Percentiles rank a stretch among this genome's conserved stretches.
Evolutionary conservation across 305 asterid species (phyloP).

Genomic region (Plantago coronopus): DNA sequence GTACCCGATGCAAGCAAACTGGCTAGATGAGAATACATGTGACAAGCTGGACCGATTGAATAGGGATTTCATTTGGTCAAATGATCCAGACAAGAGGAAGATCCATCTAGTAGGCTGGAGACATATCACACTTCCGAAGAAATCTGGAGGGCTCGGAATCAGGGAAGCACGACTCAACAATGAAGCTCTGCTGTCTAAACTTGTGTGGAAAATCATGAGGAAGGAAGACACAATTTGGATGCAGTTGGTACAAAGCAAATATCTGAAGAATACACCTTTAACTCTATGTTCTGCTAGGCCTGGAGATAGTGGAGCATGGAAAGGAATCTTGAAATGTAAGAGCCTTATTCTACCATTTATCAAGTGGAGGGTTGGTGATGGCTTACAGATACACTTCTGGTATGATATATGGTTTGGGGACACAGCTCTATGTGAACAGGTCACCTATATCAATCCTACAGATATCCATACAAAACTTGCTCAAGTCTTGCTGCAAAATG

Average conservation of each 20-base stretch:
- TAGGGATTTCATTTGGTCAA: background rate
- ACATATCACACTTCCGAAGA: background rate
- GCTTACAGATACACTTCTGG: too few species aligned
- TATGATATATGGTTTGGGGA: too few species aligned
- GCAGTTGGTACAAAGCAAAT: background rate
- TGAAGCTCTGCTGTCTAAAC: background rate
- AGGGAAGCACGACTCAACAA: background rate
- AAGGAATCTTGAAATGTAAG: too few species aligned
- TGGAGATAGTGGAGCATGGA: too few species aligned
- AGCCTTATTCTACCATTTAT: too few species aligned
- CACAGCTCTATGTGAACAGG: too few species aligned
- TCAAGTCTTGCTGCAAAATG: too few species aligned
- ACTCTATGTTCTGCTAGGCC: too few species aligned
- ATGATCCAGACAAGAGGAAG: background rate
- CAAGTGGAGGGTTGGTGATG: too few species aligned
- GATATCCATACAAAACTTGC: too few species aligned
- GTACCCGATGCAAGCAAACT: background rate
- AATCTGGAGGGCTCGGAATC: background rate
- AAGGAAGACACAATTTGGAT: background rate
- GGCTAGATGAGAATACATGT: background rate
- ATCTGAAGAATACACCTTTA: conserved; percentile 17
- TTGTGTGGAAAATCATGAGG: background rate
- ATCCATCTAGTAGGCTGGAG: background rate
- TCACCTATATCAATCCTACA: too few species aligned
- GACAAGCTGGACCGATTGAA: background rate